Evolutionary conservation across 345 rosid species (phyloP), one percentile per base, ranked within the genome.

Genomic region (Gossypium mustelinum): DNA sequence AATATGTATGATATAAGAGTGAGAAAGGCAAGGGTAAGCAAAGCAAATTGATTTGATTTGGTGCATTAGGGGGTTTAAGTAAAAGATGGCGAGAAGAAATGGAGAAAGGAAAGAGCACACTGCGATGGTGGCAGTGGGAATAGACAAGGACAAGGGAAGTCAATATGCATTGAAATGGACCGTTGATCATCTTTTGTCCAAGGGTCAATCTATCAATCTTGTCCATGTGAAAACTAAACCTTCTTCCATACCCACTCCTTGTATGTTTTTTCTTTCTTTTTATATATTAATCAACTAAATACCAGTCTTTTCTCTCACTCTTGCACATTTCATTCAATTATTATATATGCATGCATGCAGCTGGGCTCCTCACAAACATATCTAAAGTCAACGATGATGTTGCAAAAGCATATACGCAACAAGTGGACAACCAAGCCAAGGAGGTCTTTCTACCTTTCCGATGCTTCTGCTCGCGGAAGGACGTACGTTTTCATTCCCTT

Each of bases 391-490:
- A 76, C 9, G 84, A 85, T 0, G 84, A 80, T 0, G 77, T 64
- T 50, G 77, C 81, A 1, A 84, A 75, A 57, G 9, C 77, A 4
- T 68, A 73, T 75, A 78, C 55, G 60, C 80, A 76, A 58, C 77
- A 77, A 57, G 29, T 75, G 45, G 87, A 84, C 0, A 68, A 63
- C 68, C 90, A 84, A 65, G 76, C 82, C 57, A 77, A 73, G 57
- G 93, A 88, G 24, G 7, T 95, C 7, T 89, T 95, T 77, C 94
- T 93, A 34, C 98, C 98, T 6, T 95, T 89, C 76, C 96, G 93
- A 57, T 90, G 94, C 86, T 93, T 87, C 34, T 93, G 98, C 82
- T 81, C 89, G 11, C 77, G 94, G 56, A 95, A 91, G 72, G 92
- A 90, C n/a, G 99, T 93, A 50, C 24, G 85, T 76, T 56, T 39